These are phyloP conservation scores for Globisporangium megalacanthum DNA, from an alignment of 352 stramenopile species.

Conservation along the genomic window DNA sequence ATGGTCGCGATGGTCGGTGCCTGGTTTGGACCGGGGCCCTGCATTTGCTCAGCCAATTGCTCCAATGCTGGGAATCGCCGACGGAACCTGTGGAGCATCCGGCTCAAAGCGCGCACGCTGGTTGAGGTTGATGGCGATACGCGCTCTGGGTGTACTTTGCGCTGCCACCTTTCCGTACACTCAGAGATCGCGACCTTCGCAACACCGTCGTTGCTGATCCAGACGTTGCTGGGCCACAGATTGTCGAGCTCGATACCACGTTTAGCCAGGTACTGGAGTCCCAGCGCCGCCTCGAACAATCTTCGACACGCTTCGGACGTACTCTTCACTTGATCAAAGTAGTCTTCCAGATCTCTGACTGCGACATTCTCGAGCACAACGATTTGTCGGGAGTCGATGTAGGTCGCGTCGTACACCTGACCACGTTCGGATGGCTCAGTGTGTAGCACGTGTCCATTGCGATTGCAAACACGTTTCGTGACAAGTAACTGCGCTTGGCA, in stretches of 20 bases:
- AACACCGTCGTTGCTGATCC: background rate
- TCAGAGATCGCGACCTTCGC: background rate
- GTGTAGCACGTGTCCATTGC: slow-evolving; percentile 20
- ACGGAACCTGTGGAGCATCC: too few species aligned
- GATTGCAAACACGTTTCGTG: background rate
- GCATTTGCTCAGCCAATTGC: background rate
- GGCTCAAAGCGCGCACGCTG: too few species aligned
- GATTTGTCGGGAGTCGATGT: background rate
- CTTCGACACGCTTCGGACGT: background rate
- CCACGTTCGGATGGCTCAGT: slow-evolving; percentile 19
- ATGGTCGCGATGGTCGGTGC: background rate
- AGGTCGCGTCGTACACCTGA: slow-evolving; percentile 12
- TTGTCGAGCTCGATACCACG: background rate
- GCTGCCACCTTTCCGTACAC: background rate
- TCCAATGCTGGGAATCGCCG: too few species aligned
- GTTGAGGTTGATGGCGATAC: too few species aligned
- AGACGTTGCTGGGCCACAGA: background rate
- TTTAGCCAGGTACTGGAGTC: slow-evolving; percentile 24
- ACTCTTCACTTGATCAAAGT: too few species aligned
- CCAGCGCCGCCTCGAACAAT: slow-evolving; percentile 12
- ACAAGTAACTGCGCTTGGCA: slow-evolving; percentile 5
- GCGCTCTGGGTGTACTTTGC: background rate
- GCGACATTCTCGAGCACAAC: background rate
- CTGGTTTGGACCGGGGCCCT: background rate
- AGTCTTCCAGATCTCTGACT: background rate